phyloP scores from a whole-genome alignment of 2,329 filamentous ascomycete genomes.

The Fusarium oligoseptatum region DNA sequence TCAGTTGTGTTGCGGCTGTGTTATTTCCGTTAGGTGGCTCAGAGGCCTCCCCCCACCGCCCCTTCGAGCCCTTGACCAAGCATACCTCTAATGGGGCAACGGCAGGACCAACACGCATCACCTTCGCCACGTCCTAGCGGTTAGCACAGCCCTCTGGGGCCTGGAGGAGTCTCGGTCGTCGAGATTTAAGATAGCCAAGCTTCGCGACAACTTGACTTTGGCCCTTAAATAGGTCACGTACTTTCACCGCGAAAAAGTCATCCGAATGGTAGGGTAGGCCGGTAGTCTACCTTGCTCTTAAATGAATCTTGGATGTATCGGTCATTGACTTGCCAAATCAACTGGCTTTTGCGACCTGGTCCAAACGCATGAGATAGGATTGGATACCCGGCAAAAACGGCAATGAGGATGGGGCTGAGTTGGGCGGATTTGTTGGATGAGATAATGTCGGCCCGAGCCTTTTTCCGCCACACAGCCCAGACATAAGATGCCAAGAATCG shows the following conservation, averaged over 20 bases:
- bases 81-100: background rate
- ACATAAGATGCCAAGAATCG: background rate
- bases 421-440: background rate
- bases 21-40: no score
- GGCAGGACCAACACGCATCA: background rate
- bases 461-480: background rate
- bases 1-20: no score
- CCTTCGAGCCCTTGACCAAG: no score
- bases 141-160: background rate
- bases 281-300: background rate
- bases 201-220: background rate
- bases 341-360: background rate
- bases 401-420: conserved; percentile 1
- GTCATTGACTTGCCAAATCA: background rate
- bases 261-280: background rate
- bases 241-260: background rate
- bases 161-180: background rate
- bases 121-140: background rate
- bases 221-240: background rate
- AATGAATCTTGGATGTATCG: background rate
- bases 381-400: conserved; percentile 6
- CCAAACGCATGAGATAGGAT: background rate
- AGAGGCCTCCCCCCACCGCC: no score
- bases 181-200: background rate
- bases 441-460: background rate